Percentiles rank a stretch among this genome's conserved stretches.
These are phyloP conservation scores for Plasmodium vinckei DNA, from an alignment of 169 alveolate species.

Conservation along the genomic window DNA sequence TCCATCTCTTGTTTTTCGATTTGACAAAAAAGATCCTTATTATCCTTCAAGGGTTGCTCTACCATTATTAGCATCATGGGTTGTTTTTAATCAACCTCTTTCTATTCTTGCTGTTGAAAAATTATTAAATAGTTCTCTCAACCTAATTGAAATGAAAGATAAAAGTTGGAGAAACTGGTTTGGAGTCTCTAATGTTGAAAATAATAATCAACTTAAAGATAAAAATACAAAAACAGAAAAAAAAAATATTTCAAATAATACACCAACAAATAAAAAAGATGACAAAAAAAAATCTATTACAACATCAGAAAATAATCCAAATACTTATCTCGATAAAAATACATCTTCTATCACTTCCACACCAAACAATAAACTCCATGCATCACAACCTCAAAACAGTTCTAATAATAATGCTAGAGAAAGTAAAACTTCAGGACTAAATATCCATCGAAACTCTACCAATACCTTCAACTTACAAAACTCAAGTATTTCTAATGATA, in stretches of 20 bases:
- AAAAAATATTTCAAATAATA: too few species aligned
- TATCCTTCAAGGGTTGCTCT: slow-evolving; percentile 92
- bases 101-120: slow-evolving; percentile 87
- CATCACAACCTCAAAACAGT: too few species aligned
- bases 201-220: slow-evolving; percentile 17
- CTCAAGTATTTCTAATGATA: background rate
- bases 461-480: background rate
- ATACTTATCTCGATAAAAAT: too few species aligned
- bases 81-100: slow-evolving; percentile 90
- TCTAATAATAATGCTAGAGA: background rate
- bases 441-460: too few species aligned
- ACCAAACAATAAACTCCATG: slow-evolving; percentile 2
- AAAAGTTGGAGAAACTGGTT: slow-evolving; percentile 77
- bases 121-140: slow-evolving; percentile 79
- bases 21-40: slow-evolving; percentile 91
- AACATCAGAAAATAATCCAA: background rate
- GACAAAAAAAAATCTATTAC: background rate
- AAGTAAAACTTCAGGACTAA: background rate
- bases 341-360: background rate
- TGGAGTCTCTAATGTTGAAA: slow-evolving; percentile 66
- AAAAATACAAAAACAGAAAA: background rate
- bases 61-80: slow-evolving; percentile 92
- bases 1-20: slow-evolving; percentile 91
- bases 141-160: slow-evolving; percentile 43
- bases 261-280: background rate